A percentile compares a stretch with the other conserved stretches of the same genome.
Conservation (phyloP, 2,329 filamentous ascomycete species). For the Trichophyton mentagrophytes region DNA sequence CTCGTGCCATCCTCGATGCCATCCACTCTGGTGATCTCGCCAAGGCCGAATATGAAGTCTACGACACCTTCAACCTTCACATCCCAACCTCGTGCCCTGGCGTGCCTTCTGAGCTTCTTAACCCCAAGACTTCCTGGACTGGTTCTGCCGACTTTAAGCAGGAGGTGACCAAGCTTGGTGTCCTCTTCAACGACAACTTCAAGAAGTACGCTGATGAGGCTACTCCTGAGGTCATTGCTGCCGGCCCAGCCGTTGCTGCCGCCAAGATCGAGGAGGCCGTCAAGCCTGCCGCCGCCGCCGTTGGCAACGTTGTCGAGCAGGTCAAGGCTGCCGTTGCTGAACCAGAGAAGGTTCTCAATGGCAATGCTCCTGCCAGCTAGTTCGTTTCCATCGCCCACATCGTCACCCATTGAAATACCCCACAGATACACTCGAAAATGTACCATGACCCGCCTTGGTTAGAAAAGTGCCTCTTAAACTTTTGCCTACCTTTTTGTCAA, state of each 20-base stretch:
- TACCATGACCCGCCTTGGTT: background rate
- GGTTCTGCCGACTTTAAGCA: constrained; percentile 66
- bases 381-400: background rate
- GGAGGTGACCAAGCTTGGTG: constrained; percentile 82
- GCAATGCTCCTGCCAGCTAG: background rate
- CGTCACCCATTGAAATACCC: background rate
- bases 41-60: constrained; percentile 84
- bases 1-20: constrained; percentile 91
- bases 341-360: background rate
- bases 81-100: constrained; percentile 86
- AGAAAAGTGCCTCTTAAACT: background rate
- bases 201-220: constrained; percentile 84
- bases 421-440: background rate
- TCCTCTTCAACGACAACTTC: constrained; percentile 93
- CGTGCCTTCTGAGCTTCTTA: constrained; percentile 83
- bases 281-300: background rate
- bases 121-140: constrained; percentile 88
- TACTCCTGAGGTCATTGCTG: constrained; percentile 60
- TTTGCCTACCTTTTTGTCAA: background rate
- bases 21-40: constrained; percentile 96
- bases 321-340: background rate
- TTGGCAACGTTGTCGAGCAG: background rate
- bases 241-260: constrained; percentile 26
- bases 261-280: background rate
- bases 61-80: constrained; percentile 90